Percentiles rank a stretch among this genome's conserved stretches.
These are phyloP conservation scores for Termitomyces sp. DNA, from an alignment of 768 basidiomycete species.

Conservation along the genomic window DNA sequence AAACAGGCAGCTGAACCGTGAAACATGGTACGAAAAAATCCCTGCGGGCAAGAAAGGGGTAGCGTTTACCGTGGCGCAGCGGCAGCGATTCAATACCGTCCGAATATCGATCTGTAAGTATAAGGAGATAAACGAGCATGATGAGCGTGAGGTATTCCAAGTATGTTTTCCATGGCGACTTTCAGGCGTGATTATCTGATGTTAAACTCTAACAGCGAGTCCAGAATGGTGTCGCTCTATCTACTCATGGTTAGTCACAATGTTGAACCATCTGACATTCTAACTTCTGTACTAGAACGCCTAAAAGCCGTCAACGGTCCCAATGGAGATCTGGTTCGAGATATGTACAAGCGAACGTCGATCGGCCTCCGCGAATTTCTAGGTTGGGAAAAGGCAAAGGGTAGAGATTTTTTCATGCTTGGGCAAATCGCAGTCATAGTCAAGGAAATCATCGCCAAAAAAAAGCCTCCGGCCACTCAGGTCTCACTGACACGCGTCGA, in stretches of 20 bases:
- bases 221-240: conserved; percentile 44
- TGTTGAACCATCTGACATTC: background rate
- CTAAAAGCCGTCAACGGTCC: conserved; percentile 44
- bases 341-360: conserved; percentile 29
- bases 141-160: conserved; percentile 67
- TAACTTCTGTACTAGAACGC: conserved; percentile 29
- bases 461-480: conserved; percentile 9
- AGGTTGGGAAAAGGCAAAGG: conserved; percentile 37
- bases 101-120: conserved; percentile 51
- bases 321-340: conserved; percentile 35
- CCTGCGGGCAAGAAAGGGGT: conserved; percentile 14
- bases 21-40: conserved; percentile 18
- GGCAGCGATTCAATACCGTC: conserved; percentile 35
- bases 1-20: conserved; percentile 15
- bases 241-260: conserved; percentile 35
- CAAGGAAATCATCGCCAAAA: conserved; percentile 1
- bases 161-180: conserved; percentile 19
- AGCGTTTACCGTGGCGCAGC: conserved; percentile 12
- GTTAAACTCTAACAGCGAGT: conserved; percentile 31
- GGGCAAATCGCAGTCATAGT: conserved; percentile 28
- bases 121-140: conserved; percentile 35
- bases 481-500: conserved; percentile 19
- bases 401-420: conserved; percentile 40
- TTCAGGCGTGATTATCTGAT: background rate
- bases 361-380: conserved; percentile 29